A percentile compares a stretch with the other conserved stretches of the same genome.
Conservation (phyloP, 805 yeast genomes). For the Myxozyma melibiosi region DNA sequence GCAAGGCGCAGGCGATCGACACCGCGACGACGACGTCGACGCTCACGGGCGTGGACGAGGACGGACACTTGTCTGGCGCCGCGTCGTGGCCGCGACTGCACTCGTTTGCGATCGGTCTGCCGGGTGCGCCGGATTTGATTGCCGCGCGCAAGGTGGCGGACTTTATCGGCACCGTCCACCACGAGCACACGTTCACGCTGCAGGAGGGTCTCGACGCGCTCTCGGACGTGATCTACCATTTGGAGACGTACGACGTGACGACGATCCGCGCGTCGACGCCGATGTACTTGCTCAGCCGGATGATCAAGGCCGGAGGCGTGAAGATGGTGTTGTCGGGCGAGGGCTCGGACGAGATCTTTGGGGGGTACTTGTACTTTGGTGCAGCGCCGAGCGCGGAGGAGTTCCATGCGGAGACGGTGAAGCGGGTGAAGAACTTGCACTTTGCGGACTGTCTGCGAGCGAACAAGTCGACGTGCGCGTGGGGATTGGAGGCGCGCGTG, state of each 20-base stretch:
- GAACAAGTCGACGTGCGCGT: slow-evolving; percentile 99
- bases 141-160: slow-evolving; percentile 98
- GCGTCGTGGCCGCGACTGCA: slow-evolving; percentile 70
- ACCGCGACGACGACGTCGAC: slow-evolving; percentile 58
- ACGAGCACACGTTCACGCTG: slow-evolving; percentile 95
- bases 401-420: slow-evolving; percentile 94
- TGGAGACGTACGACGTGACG: slow-evolving; percentile 98
- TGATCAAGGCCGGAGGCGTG: slow-evolving; percentile 99
- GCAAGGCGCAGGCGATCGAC: slow-evolving; percentile 54
- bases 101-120: slow-evolving; percentile 95
- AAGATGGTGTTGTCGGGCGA: slow-evolving; percentile 99
- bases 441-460: slow-evolving; percentile 97
- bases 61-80: slow-evolving; percentile 77
- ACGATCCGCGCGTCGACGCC: slow-evolving; percentile 99
- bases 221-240: slow-evolving; percentile 89
- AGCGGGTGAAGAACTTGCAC: slow-evolving; percentile 96
- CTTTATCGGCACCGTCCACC: slow-evolving; percentile 93
- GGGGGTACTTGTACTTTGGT: slow-evolving; percentile 97
- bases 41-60: slow-evolving; percentile 89
- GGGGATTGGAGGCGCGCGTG: slow-evolving; percentile 99
- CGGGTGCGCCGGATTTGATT: slow-evolving; percentile 94
- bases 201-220: slow-evolving; percentile 97
- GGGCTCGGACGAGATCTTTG: slow-evolving; percentile 98
- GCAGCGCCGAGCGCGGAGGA: slow-evolving; percentile 91
- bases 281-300: slow-evolving; percentile 93